These are phyloP conservation scores for Fraxinus angustifolia DNA, from an alignment of 305 asterid species.

Conservation along the genomic window DNA sequence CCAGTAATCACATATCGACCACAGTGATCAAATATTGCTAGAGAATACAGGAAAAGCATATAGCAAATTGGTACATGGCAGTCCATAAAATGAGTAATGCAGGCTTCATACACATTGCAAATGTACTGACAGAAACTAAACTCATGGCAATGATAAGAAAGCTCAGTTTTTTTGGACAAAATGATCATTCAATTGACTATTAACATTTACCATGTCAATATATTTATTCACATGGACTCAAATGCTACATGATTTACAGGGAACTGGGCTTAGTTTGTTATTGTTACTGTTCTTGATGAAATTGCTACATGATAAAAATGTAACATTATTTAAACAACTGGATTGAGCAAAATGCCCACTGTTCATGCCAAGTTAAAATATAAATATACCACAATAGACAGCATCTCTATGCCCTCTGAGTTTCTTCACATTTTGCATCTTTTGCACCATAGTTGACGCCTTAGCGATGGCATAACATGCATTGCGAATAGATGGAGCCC, in stretches of 20 bases:
- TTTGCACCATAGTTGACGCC: constrained; percentile 94
- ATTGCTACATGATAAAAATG: background rate
- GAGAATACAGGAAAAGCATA: constrained; percentile 26
- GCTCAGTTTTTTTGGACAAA: constrained; percentile 12
- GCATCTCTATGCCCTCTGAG: constrained; percentile 95
- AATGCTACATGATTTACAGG: background rate
- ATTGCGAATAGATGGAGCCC: constrained; percentile 88
- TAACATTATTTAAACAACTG: constrained; percentile 5
- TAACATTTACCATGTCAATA: constrained; percentile 10
- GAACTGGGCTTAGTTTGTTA: background rate
- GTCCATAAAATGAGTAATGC: background rate
- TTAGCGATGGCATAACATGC: constrained; percentile 95
- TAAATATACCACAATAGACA: constrained; percentile 85
- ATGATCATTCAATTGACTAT: constrained; percentile 11
- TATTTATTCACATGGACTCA: constrained; percentile 10
- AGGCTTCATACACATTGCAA: constrained; percentile 13
- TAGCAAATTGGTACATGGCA: constrained; percentile 10
- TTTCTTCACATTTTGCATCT: constrained; percentile 88
- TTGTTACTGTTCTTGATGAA: background rate
- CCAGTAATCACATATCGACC: constrained; percentile 98
- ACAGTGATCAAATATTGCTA: constrained; percentile 94
- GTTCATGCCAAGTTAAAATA: constrained; percentile 15
- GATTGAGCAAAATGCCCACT: constrained; percentile 1
- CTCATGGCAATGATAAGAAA: constrained; percentile 11
- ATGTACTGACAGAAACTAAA: constrained; percentile 12